Conservation (phyloP, 306 rosid genomes). For the Prunus campanulata region DNA sequence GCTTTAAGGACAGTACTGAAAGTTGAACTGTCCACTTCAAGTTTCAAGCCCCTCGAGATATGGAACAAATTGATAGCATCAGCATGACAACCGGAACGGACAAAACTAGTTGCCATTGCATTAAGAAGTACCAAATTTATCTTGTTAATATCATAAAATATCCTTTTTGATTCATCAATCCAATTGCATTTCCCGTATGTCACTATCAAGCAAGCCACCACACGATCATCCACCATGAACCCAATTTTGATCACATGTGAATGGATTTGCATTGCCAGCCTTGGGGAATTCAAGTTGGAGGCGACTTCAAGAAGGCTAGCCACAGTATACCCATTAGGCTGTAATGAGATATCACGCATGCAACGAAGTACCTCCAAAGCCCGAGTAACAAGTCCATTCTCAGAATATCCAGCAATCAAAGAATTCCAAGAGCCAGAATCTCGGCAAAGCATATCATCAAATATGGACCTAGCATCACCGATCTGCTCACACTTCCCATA, state of each 20-base stretch:
- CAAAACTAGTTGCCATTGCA: slow-evolving; percentile 1
- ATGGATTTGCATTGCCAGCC: slow-evolving; percentile 14
- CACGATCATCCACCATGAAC: slow-evolving; percentile 3
- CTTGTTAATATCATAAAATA: background rate
- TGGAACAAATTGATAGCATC: slow-evolving; percentile 17
- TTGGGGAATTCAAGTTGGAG: background rate
- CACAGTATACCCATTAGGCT: slow-evolving; percentile 5
- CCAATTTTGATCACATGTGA: slow-evolving; percentile 6
- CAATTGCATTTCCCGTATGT: slow-evolving; percentile 4
- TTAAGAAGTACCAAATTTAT: background rate
- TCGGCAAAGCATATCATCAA: slow-evolving; percentile 9
- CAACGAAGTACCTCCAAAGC: background rate
- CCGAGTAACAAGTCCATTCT: background rate
- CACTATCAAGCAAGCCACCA: slow-evolving; percentile 12
- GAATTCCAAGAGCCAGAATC: slow-evolving; percentile 25
- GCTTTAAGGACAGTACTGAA: slow-evolving; percentile 13
- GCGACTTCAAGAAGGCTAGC: slow-evolving; percentile 14
- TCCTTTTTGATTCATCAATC: slow-evolving; percentile 5
- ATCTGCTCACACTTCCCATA: slow-evolving; percentile 8
- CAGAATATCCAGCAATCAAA: slow-evolving; percentile 9
- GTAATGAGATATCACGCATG: slow-evolving; percentile 4
- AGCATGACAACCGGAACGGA: background rate
- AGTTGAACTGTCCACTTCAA: background rate
- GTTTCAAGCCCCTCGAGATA: slow-evolving; percentile 1
- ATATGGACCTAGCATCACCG: background rate